These are phyloP conservation scores for Parietaria judaica DNA, from an alignment of 306 rosid species.

Conservation along the genomic window DNA sequence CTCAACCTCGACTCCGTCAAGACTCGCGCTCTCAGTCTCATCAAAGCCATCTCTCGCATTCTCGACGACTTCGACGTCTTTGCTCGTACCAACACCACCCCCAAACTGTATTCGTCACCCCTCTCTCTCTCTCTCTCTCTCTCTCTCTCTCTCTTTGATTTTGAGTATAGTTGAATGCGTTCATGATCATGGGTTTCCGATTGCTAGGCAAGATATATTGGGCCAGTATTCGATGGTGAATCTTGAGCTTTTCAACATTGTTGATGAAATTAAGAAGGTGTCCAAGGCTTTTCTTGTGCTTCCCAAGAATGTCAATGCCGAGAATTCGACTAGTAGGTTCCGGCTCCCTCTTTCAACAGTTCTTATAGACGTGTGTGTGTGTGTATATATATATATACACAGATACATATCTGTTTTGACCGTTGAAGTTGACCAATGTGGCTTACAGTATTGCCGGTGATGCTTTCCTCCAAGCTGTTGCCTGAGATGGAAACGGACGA, in stretches of 20 bases:
- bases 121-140: not conserved
- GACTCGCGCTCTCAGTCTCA: slow-evolving; percentile 70
- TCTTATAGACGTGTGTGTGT: too few relatives aligned
- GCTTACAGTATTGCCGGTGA: slow-evolving; percentile 62
- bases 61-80: slow-evolving; percentile 75
- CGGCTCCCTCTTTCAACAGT: not conserved
- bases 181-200: not conserved
- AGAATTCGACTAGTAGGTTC: slow-evolving; percentile 51
- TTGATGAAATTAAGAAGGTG: slow-evolving; percentile 80
- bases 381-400: too few relatives aligned
- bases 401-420: too few relatives aligned
- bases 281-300: slow-evolving; percentile 78
- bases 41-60: slow-evolving; percentile 75
- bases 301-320: slow-evolving; percentile 83
- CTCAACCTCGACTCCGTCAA: slow-evolving; percentile 70
- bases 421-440: too few relatives aligned
- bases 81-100: slow-evolving; percentile 63
- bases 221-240: slow-evolving; percentile 93
- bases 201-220: slow-evolving; percentile 64
- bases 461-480: slow-evolving; percentile 75
- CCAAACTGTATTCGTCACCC: slow-evolving; percentile 48
- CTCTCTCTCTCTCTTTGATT: not conserved
- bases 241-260: slow-evolving; percentile 88
- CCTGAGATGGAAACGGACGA: slow-evolving; percentile 94
- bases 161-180: not conserved